Base-by-base conservation (phyloP, 768 basidiomycete genomes). In the Hygrocybe punicea region DNA sequence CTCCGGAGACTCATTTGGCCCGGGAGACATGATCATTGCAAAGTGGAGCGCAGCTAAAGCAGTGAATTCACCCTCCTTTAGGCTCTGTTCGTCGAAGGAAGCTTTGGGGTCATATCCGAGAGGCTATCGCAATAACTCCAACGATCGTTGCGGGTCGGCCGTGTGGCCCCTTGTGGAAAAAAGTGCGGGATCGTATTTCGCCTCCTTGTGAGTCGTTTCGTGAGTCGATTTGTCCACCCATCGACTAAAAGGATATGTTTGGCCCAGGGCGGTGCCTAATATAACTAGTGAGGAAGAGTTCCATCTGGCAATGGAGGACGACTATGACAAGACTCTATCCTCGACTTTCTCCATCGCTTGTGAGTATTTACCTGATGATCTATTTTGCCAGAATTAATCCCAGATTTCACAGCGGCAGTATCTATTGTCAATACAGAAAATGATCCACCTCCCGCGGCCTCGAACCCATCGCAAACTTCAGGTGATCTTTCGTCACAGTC, bases 1-100 rank as follows among this genome's bases (percentile, higher is more conserved):
- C 21, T 17, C 11, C 10, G 60, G 50, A 3, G 48, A 56, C 29
- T 37, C 4, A 14, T 62, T 52, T 37, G 29, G 46, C 9, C 35
- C 60, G 4, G 60, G 59, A 2, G 72, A 74, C 46, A 65, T 62
- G 2, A 67, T 76, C 29, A 55, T 68, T 39, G 70, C 63, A 10
- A 58, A 68, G 36, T 74, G 74, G 74, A 63, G 49, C 17, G 44
- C 66, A 2, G 50, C 62, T 1, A 53, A 63, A 21, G 48, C 61
- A 3, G 58, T 72, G 21, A 63, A 65, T 13, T 70, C 72, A 9
- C 74, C 74, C 7, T 68, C 72, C 0, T 71, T 76, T 58, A 64
- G 63, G 45, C 67, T 76, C 14, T 76, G 74, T 45, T 23, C 40
- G n/a, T 36, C 57, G 34, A 29, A 37, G 39, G 51, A 50, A 19